Base-by-base conservation (phyloP, 345 rosid genomes). In the Rhodamnia rubescens region DNA sequence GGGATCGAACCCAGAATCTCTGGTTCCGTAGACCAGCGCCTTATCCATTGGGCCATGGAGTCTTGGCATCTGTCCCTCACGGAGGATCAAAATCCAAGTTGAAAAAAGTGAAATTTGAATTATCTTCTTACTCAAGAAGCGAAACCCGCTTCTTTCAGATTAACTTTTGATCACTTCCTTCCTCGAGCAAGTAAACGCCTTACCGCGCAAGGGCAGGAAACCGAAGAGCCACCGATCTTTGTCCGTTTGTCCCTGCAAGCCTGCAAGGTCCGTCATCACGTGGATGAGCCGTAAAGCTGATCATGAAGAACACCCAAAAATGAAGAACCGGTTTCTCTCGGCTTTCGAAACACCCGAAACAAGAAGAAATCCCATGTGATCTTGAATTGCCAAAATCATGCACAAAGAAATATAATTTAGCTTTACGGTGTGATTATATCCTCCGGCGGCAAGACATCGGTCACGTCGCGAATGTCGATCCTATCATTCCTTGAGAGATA, bases 1-100 rank as follows among this genome's bases (percentile, higher is more conserved):
- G 95, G 92, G 92, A 93, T 95, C 95, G 93, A 93, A 94, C 95
- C 96, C 93, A 91, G 94, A 94, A 81, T 91, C 95, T 94, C 94
- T 91, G 93, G 94, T 93, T 94, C 85, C 94, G 98, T 94, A 89
- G 96, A 92, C 95, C 95, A 94, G 98, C 92, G 93, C 97, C 98
- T 93, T 93, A 92, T 96, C 98, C 99, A 93, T 93, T 94, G 93
- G 96, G 93, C 93, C 95, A 91, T 84, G 92, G 91, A 93, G 93
- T 92, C 93, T 1, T 11, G 4, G 24, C 20, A 20, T 22, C 26
- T 3, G 11, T 10, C 26, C 4, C 2, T 0, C 4, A 4, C 26
- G 57, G 11, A 3, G 26, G 4, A 7, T 21, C 26, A 5, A 53
- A 6, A 18, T 5, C 3, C 5, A 53, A 47, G 7, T 47, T 8